phyloP scores from a whole-genome alignment of 306 rosid species.

The Leucaena leucocephala region DNA sequence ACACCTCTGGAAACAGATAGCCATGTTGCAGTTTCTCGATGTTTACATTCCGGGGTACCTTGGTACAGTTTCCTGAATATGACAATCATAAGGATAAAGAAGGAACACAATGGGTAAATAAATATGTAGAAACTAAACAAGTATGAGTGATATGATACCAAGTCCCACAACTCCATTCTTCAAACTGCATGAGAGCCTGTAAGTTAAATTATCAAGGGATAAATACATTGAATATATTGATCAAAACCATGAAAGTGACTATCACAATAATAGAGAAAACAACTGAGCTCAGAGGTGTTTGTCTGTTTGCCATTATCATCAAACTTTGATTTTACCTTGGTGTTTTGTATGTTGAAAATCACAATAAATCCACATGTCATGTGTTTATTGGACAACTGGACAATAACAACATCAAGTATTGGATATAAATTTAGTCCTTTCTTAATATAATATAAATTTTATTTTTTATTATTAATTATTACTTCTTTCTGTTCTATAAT shows the following conservation, averaged over 20 bases:
- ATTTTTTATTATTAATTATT: too few species aligned
- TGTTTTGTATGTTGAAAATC: too few species aligned
- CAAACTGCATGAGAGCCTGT: constrained; percentile 47
- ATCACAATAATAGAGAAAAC: constrained; percentile 19
- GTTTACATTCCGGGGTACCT: constrained; percentile 64
- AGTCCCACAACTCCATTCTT: constrained; percentile 41
- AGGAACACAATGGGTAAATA: constrained; percentile 1
- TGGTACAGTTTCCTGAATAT: constrained; percentile 57
- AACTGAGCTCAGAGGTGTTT: background rate
- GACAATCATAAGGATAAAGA: constrained; percentile 26
- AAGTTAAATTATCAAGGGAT: constrained; percentile 4
- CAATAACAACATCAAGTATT: too few species aligned
- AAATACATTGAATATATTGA: constrained; percentile 21
- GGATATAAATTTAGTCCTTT: too few species aligned
- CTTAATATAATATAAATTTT: too few species aligned
- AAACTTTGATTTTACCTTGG: constrained; percentile 48
- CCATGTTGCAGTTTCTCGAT: constrained; percentile 70
- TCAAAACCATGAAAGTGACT: background rate
- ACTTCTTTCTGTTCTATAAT: too few species aligned
- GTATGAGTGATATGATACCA: constrained; percentile 44
- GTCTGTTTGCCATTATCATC: background rate
- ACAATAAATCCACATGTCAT: too few species aligned
- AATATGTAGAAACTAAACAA: constrained; percentile 5
- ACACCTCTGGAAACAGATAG: constrained; percentile 78
- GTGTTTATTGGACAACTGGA: too few species aligned